Percentiles rank a stretch among this genome's conserved stretches.
Conservation (phyloP, 768 basidiomycete species). For the Pulveroboletus sp. region DNA sequence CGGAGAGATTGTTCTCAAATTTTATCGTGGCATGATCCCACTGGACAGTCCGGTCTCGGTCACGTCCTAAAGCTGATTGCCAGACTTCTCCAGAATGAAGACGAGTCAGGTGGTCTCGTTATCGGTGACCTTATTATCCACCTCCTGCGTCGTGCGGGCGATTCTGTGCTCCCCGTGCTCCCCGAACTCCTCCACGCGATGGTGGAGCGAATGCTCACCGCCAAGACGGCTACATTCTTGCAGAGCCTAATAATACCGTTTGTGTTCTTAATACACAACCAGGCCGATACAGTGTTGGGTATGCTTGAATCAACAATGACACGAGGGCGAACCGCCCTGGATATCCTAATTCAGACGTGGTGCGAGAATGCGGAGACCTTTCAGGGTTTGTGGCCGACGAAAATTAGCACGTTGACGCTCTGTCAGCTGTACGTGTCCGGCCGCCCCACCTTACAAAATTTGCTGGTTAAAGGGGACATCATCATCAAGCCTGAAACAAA, state of each 20-base stretch:
- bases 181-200: slow-evolving; percentile 85
- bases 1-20: slow-evolving; percentile 85
- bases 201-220: slow-evolving; percentile 71
- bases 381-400: slow-evolving; percentile 91
- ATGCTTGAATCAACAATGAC: slow-evolving; percentile 68
- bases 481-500: slow-evolving; percentile 77
- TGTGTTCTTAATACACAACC: slow-evolving; percentile 86
- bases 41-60: slow-evolving; percentile 71
- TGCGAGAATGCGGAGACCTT: slow-evolving; percentile 92
- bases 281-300: slow-evolving; percentile 72
- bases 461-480: slow-evolving; percentile 88
- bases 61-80: slow-evolving; percentile 73
- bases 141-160: slow-evolving; percentile 77
- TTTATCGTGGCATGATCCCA: slow-evolving; percentile 64
- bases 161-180: slow-evolving; percentile 75
- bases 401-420: slow-evolving; percentile 80
- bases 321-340: slow-evolving; percentile 62
- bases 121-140: slow-evolving; percentile 96
- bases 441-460: slow-evolving; percentile 57
- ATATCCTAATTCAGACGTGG: slow-evolving; percentile 89
- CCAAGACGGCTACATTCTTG: slow-evolving; percentile 86
- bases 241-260: slow-evolving; percentile 93
- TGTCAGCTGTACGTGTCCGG: slow-evolving; percentile 65
- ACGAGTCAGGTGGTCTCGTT: slow-evolving; percentile 89
- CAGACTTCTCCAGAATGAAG: slow-evolving; percentile 67